These are phyloP conservation scores for Stylonectria norvegica DNA, from an alignment of 2,329 filamentous ascomycete species.

Conservation along the genomic window DNA sequence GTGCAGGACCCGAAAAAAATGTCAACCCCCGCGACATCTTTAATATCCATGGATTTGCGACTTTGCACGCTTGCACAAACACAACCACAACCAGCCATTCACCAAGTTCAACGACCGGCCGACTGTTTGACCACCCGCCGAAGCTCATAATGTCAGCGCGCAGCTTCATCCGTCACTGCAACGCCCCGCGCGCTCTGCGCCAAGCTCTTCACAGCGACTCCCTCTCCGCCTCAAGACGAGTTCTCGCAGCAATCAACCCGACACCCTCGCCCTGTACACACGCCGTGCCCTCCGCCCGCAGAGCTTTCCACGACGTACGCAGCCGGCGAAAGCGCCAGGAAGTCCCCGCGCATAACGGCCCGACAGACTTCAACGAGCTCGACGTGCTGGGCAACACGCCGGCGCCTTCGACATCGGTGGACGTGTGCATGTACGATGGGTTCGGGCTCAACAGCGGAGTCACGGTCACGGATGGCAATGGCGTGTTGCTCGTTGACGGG, in stretches of 20 bases:
- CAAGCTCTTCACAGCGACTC: constrained; percentile 15
- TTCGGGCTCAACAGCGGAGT: constrained; percentile 84
- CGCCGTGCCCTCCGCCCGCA: constrained; percentile 2
- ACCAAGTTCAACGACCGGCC: too few species aligned
- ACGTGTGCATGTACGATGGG: constrained; percentile 76
- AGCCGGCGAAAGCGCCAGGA: constrained; percentile 17
- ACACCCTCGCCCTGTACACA: constrained; percentile 1
- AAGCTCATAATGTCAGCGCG: constrained; percentile 20
- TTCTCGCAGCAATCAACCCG: constrained; percentile 14
- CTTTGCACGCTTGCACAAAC: not conserved
- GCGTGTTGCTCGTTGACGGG: constrained; percentile 75
- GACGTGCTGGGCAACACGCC: constrained; percentile 77
- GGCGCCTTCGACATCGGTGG: constrained; percentile 75
- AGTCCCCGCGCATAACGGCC: constrained; percentile 33
- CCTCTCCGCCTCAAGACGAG: constrained; percentile 7
- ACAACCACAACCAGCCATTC: too few species aligned
- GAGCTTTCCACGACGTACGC: constrained; percentile 21
- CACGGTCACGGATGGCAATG: constrained; percentile 64
- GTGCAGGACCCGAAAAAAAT: constrained; percentile 27
- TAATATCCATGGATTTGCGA: not conserved
- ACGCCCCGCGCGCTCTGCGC: constrained; percentile 19
- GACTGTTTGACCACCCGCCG: not conserved
- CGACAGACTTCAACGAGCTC: constrained; percentile 66
- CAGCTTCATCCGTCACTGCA: constrained; percentile 17
- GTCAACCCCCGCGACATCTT: constrained; percentile 13